Conservation (phyloP, 371 early-diverging fungal species). For the Zopfochytrium polystomum region DNA sequence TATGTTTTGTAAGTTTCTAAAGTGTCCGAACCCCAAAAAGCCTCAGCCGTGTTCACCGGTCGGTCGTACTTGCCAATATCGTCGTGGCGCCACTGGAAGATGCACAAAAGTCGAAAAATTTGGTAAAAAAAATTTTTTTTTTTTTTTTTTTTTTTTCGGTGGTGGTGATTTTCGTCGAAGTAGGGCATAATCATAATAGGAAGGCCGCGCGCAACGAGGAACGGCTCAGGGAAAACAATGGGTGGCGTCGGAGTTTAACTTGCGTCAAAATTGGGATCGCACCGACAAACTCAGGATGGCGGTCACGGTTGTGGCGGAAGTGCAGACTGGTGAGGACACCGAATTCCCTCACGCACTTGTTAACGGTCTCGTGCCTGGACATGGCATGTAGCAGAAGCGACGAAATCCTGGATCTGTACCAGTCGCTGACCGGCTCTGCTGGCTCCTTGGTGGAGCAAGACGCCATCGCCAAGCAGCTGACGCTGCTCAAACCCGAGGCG, state of each 20-base stretch:
- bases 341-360: conserved; percentile 1
- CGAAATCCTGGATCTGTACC: too few relatives aligned
- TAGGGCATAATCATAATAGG: conserved; percentile 83
- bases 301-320: too few relatives aligned
- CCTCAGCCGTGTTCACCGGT: conserved; percentile 94
- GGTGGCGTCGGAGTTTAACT: conserved; percentile 76
- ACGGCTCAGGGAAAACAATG: conserved; percentile 95
- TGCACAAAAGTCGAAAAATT: conserved; percentile 64
- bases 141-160: neutral
- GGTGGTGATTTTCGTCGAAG: conserved; percentile 51
- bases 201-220: too few relatives aligned
- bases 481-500: conserved; percentile 10
- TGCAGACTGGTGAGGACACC: too few relatives aligned
- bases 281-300: too few relatives aligned
- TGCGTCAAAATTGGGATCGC: conserved; percentile 18
- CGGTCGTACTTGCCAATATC: conserved; percentile 97
- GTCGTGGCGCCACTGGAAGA: conserved; percentile 75
- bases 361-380: conserved; percentile 35
- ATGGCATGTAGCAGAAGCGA: conserved; percentile 41
- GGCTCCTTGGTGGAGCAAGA: too few relatives aligned
- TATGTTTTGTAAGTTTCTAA: neutral
- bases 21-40: neutral
- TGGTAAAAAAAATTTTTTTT: conserved; percentile 34
- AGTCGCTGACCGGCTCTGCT: too few relatives aligned
- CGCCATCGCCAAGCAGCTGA: conserved; percentile 25